Percentiles rank a stretch among this genome's conserved stretches.
Conservation (phyloP, 108 stramenopile genomes). For the Chaetoceros tenuissimus region DNA sequence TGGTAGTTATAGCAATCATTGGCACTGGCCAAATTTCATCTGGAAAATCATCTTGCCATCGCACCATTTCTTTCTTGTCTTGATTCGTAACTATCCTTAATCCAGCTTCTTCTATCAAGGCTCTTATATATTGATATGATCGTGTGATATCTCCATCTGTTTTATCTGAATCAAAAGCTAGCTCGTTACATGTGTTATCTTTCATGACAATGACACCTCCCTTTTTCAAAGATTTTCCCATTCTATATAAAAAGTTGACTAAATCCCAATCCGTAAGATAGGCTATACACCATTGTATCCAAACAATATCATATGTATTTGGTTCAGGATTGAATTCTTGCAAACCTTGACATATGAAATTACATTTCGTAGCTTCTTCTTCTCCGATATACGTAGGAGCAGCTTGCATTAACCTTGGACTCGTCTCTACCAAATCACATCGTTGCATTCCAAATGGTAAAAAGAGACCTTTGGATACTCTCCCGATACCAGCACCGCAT, state of each 20-base stretch:
- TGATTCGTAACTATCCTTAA: slow-evolving; percentile 43
- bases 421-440: slow-evolving; percentile 87
- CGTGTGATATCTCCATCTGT: slow-evolving; percentile 81
- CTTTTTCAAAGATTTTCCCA: slow-evolving; percentile 35
- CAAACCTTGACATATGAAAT: slow-evolving; percentile 70
- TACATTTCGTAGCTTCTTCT: slow-evolving; percentile 33
- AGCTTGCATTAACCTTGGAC: slow-evolving; percentile 72
- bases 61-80: neutral
- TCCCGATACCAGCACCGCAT: slow-evolving; percentile 84
- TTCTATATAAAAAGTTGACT: slow-evolving; percentile 64
- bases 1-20: slow-evolving; percentile 72
- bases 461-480: slow-evolving; percentile 83
- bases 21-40: slow-evolving; percentile 82
- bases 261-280: slow-evolving; percentile 87
- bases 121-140: slow-evolving; percentile 59
- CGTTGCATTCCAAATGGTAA: slow-evolving; percentile 48
- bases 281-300: slow-evolving; percentile 91
- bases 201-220: slow-evolving; percentile 80
- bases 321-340: slow-evolving; percentile 78
- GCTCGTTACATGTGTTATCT: slow-evolving; percentile 78
- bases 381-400: slow-evolving; percentile 78
- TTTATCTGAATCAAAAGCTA: slow-evolving; percentile 73
- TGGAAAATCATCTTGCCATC: slow-evolving; percentile 72
- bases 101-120: slow-evolving; percentile 65
- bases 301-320: slow-evolving; percentile 71